Evolutionary conservation across 108 stramenopile species (phyloP), one percentile per base, ranked within the genome.

Genomic region (Conticribra weissflogii): DNA sequence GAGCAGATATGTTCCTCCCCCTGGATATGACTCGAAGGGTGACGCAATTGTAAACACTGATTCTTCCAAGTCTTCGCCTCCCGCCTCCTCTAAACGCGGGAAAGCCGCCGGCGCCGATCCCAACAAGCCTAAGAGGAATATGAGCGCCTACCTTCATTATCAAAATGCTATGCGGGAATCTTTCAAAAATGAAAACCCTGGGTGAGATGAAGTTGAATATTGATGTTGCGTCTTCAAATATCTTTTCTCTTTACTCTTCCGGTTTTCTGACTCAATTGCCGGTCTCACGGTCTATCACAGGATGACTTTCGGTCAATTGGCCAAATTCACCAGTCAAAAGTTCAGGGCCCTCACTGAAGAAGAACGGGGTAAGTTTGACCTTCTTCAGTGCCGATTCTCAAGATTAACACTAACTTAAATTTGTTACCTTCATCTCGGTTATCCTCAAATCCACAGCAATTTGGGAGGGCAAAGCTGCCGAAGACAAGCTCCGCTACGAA

Each of bases 241-340:
- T 41, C 36, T 41, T 12, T 41, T 41, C 12, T 41, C 8, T 41
- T 41, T 12, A 41, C 36, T 41, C 36, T 12, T n/a, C n/a, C n/a
- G n/a, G 36, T 41, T 41, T 12, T 9, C 36, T 41, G 36, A 65
- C 19, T 12, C 1, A 28, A 1, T 32, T 33, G 33, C 59, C 2
- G 1, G 50, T 65, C 3, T 65, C 22, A n/a, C n/a, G n/a, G n/a
- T n/a, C n/a, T 65, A 8, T 59, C 12, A 28, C 9, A 45, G 71
- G 7, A 89, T 89, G 88, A 89, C 81, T 54, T 89, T 89, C 72
- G 88, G 88, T 41, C 88, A 89, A 56, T 78, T 89, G 7, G 71
- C 88, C 31, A 89, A 41, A 41, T 12, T 41, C 5, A 41, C 36
- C 8, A 90, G 83, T 90, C 83, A 85, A 73, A 87, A 83, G 85